Percentiles rank a stretch among this genome's conserved stretches.
These are phyloP conservation scores for Aspergillus quadricinctus DNA, from an alignment of 2,329 filamentous ascomycete genomes.

Conservation along the genomic window DNA sequence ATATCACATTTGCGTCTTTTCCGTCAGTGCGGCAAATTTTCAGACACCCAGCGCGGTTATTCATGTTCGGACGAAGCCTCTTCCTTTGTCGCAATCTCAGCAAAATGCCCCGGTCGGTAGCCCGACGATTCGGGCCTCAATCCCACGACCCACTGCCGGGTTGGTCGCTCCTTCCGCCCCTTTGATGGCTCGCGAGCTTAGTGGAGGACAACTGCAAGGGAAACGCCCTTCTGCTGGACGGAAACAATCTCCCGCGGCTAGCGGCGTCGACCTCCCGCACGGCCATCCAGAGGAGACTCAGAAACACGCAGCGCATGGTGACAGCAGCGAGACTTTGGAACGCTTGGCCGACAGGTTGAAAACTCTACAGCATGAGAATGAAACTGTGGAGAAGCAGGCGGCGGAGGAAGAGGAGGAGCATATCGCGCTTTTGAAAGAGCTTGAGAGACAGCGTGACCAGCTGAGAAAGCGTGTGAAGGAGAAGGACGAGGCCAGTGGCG, in stretches of 20 bases:
- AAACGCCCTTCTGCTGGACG: conserved; percentile 68
- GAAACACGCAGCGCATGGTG: conserved; percentile 39
- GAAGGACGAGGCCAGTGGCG: conserved; percentile 85
- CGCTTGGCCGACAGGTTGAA: conserved; percentile 80
- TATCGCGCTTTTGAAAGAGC: conserved; percentile 59
- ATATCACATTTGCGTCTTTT: conserved; percentile 90
- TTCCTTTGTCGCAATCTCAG: conserved; percentile 37
- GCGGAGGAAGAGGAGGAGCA: conserved; percentile 65
- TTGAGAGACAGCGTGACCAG: conserved; percentile 74
- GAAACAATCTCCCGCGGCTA: conserved; percentile 68
- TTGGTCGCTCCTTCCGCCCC: conserved; percentile 59
- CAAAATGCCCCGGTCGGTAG: conserved; percentile 30
- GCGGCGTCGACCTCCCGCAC: conserved; percentile 36
- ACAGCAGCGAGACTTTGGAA: conserved; percentile 64
- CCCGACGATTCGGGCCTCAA: conserved; percentile 49
- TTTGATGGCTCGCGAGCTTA: conserved; percentile 62
- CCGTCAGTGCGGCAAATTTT: conserved; percentile 87
- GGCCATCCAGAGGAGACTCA: conserved; percentile 37
- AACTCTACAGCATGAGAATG: conserved; percentile 73
- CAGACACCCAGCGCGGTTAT: conserved; percentile 83
- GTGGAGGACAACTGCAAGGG: conserved; percentile 48
- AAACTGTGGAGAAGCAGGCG: conserved; percentile 68
- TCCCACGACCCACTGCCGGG: conserved; percentile 50
- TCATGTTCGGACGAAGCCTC: conserved; percentile 68
- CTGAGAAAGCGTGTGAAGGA: conserved; percentile 75